Base-by-base conservation (phyloP, 2,329 filamentous ascomycete species). In the Pestalotiopsis sp. region DNA sequence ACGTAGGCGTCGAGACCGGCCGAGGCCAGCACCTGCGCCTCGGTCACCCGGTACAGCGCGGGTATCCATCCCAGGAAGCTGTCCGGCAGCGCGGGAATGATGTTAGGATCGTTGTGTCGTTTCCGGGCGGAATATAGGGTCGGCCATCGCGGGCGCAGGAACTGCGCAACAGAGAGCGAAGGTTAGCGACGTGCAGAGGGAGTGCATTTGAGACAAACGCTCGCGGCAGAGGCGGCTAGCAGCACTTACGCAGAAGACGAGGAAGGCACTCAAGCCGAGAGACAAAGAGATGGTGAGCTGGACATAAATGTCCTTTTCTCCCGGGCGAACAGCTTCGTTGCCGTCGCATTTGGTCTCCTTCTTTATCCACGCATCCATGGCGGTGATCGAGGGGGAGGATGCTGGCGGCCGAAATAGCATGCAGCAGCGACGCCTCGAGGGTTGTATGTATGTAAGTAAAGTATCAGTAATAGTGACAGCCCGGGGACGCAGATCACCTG, bases 1-100 rank as follows among this genome's bases (percentile, higher is more conserved):
- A 98, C 96, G 82, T 94, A 99, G 65, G 96, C 96, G 83, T 99
- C 96, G 64, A 99, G 87, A 0, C 96, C 96, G 20, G 95, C 95
- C 23, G 94, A 95, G 17, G 92, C 91, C 66, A 99, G 85, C 4
- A 99, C 90, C 80, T 98, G 92, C 77, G 97, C 91, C 73, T 98
- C 95, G 1, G 91, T 94, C 70, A 99, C 93, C 73, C 83, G 89
- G 83, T 94, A 96, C 56, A 99, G 83, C 3, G 91, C 90, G 1
- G 94, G 90, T 61, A 99, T 96, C 96, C 96, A 99, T 76, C 95
- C 95, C 74, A 98, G 93, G 76, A 97, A 90, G 61, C 89, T 92
- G 77, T 95, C 89, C 20, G 95, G 93, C 11, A 99, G 87, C 41
- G 91, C 86, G 6, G 96, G 97, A 23, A 98, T 81, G 70, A 85